These are phyloP conservation scores for Stropharia rugosoannulata DNA, from an alignment of 768 basidiomycete genomes.

Conservation along the genomic window DNA sequence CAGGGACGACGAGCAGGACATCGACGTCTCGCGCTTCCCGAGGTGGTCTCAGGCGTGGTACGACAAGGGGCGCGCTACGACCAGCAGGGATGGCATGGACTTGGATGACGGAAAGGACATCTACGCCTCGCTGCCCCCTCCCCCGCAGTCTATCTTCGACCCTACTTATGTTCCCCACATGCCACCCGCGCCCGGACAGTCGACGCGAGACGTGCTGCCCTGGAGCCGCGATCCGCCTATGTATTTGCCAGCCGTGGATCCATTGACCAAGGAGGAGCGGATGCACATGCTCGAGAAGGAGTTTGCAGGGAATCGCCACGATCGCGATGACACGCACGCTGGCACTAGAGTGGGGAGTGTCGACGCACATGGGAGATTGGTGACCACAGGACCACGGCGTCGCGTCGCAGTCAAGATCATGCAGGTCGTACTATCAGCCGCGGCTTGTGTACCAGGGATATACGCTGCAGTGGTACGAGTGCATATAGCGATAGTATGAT, in stretches of 20 bases:
- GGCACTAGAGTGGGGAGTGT: slow-evolving; percentile 48
- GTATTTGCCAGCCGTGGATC: slow-evolving; percentile 39
- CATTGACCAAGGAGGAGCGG: slow-evolving; percentile 62
- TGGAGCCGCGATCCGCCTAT: slow-evolving; percentile 53
- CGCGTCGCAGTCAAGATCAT: slow-evolving; percentile 46
- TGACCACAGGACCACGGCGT: slow-evolving; percentile 64
- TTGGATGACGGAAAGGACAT: slow-evolving; percentile 17
- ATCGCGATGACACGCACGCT: slow-evolving; percentile 25
- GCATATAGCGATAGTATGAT: slow-evolving; percentile 5
- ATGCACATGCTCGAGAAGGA: slow-evolving; percentile 72
- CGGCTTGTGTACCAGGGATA: slow-evolving; percentile 53
- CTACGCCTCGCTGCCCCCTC: slow-evolving; percentile 24
- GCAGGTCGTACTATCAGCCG: slow-evolving; percentile 50
- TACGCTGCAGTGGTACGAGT: slow-evolving; percentile 61
- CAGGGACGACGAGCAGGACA: slow-evolving; percentile 35
- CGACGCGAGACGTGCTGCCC: slow-evolving; percentile 46
- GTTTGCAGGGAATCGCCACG: slow-evolving; percentile 40
- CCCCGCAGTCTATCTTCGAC: slow-evolving; percentile 33
- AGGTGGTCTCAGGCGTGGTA: slow-evolving; percentile 68
- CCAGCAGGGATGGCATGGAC: slow-evolving; percentile 12
- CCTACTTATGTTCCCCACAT: slow-evolving; percentile 28
- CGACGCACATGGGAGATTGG: slow-evolving; percentile 53
- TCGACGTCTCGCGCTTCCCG: slow-evolving; percentile 64
- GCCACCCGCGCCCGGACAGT: slow-evolving; percentile 36
- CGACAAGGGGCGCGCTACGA: slow-evolving; percentile 21